Base-by-base conservation (phyloP, 352 stramenopile species). In the Phytophthora kernoviae region DNA sequence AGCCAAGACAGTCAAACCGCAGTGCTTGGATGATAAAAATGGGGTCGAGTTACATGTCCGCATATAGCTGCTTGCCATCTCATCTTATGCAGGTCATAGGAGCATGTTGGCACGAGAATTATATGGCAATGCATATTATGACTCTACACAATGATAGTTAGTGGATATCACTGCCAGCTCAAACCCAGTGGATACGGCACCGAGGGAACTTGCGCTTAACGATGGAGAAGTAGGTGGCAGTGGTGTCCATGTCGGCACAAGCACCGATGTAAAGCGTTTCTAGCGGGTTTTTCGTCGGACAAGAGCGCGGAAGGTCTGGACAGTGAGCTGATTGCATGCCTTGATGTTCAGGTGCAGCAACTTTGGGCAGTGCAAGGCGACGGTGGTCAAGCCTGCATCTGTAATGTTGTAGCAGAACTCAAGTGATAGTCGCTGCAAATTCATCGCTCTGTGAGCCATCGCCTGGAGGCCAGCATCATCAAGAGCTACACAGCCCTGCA, bases 371-470 rank as follows among this genome's bases (percentile, higher is more conserved):
- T 63, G 44, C 3, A 39, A 49, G 17, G 79, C 70, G 36, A 98
- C 61, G 9, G 69, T 48, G 1, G 52, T 41, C 11, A 97, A 64
- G 1, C 81, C 87, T 0, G 62, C 58, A 55, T 95, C 87, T 0
- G 87, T 96, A 36, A 97, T 77, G 32, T 90, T 87, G 70, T 88
- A 86, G 73, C 88, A 97, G 70, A 96, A 97, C 30, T 89, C 75
- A 21, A 97, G 73, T n/a, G 90, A 90, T 6, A 97, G 58, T n/a
- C 51, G 62, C 42, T 76, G 53, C 2, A 97, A 59, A 10, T 58
- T 60, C 4, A 9, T 44, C 9, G 67, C 75, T 39, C 75, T 61
- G 27, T 57, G 17, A 5, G 80, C 75, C 21, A 91, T 64, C 5
- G 68, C 63, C 18, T 63, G 30, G 2, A 93, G 50, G 4, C 74